Conservation (phyloP, 2,329 filamentous ascomycete genomes). For the Colletotrichum brevisporum region DNA sequence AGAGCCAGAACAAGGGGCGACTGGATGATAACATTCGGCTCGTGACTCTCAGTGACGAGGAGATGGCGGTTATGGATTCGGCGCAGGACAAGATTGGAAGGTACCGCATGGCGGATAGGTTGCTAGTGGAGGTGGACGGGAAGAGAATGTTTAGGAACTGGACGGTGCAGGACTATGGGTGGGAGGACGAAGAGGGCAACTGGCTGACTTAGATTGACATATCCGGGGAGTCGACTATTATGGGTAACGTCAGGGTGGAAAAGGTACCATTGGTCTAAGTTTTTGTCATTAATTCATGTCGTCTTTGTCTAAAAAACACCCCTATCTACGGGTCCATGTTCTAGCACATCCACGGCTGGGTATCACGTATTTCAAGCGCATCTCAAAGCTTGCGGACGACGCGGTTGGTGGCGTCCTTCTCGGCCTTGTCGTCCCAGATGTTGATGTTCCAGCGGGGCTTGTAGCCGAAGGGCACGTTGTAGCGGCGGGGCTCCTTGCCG, state of each 20-base stretch:
- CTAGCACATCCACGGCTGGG: conserved; percentile 4
- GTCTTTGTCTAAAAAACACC: conserved; percentile 1
- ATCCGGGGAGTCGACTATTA: not conserved
- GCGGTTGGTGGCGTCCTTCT: conserved; percentile 64
- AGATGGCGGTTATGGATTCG: conserved; percentile 43
- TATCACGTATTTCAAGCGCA: conserved; percentile 24
- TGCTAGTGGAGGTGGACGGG: conserved; percentile 40
- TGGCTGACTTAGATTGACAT: conserved; percentile 38
- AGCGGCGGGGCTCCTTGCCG: conserved; percentile 64
- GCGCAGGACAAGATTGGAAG: conserved; percentile 42
- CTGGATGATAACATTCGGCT: conserved; percentile 44
- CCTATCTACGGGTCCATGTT: not conserved
- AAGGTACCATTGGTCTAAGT: not conserved
- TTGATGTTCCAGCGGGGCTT: conserved; percentile 66
- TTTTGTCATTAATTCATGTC: conserved; percentile 34
- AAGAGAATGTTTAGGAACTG: conserved; percentile 42
- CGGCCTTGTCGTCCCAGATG: conserved; percentile 67
- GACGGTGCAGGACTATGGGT: conserved; percentile 45
- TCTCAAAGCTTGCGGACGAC: conserved; percentile 54
- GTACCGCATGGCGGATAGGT: conserved; percentile 32
- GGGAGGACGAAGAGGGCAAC: conserved; percentile 47
- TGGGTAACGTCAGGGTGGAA: not conserved
- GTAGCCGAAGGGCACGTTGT: conserved; percentile 61
- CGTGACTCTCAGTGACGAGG: conserved; percentile 44
- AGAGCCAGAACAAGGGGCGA: conserved; percentile 38